Base-by-base conservation (phyloP, 331 rosid genomes). In the Malus hybrid region DNA sequence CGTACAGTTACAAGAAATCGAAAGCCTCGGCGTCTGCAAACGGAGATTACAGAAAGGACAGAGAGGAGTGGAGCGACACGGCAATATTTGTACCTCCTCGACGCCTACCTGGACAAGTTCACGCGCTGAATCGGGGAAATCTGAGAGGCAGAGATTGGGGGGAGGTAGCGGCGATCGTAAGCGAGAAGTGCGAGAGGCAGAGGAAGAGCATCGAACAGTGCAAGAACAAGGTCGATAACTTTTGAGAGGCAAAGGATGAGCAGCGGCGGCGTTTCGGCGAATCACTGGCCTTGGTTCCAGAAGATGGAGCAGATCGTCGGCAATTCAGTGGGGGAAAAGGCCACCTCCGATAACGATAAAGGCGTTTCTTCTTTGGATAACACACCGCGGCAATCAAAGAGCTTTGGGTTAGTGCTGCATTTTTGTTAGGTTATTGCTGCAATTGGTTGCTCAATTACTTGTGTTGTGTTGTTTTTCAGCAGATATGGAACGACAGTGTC, bases 201-300 rank as follows among this genome's bases (percentile, higher is more conserved):
- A 79, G 85, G 36, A 92, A 95, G 87, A 95, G 97, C 77, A 96
- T 92, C 10, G 97, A 95, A 62, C 97, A 95, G 90, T 92, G 99
- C 46, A 95, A 95, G 93, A 92, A 95, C 69, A 95, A 90, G 80
- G 97, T 95, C 5, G 97, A 95, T 79, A 95, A 95, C 74, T 76
- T 95, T 95, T 46, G 97, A 95, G 85, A 81, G 92, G 73, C 97
- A 95, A 16, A 89, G 97, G 83, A 92, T 92, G 91, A 95, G 20
- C 75, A 90, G 74, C 80, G 95, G 93, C 18, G 86, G 93, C 79
- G 74, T 89, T 34, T 86, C 97, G 10, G 70, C 77, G 11, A 92
- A 93, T 69, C 97, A 90, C 66, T 92, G 99, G 99, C 99, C 96
- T 74, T 95, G 99, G 99, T 95, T 87, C 73, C 90, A 90, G 86